phyloP scores from a whole-genome alignment of 441 rosid species.

The Gossypium gossypioides region DNA sequence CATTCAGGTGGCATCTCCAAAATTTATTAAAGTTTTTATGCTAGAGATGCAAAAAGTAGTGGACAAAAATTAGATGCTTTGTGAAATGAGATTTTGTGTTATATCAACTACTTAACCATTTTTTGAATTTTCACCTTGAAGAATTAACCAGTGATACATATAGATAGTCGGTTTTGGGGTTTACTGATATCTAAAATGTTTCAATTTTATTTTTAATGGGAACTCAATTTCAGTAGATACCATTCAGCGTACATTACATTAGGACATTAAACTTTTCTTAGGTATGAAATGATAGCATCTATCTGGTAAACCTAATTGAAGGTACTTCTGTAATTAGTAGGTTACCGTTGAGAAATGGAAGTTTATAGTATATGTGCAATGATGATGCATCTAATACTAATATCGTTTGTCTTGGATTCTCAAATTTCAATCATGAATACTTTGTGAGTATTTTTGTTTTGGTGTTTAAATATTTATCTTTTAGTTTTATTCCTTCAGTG shows the following conservation, averaged over 20 bases:
- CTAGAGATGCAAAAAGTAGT: background rate
- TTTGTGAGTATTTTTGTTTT: background rate
- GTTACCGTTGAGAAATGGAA: slow-evolving; percentile 1
- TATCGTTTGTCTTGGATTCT: background rate
- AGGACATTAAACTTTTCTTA: background rate
- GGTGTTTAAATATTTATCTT: background rate
- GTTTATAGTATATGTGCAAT: background rate
- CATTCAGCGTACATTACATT: background rate
- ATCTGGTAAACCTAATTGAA: background rate
- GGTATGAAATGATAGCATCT: slow-evolving; percentile 5
- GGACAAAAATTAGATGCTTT: background rate
- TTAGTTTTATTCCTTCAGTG: background rate
- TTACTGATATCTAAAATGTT: background rate
- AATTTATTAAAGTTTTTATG: background rate
- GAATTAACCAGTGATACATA: background rate
- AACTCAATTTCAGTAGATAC: background rate
- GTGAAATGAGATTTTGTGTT: background rate
- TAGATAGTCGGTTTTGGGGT: background rate
- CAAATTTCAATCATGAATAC: background rate
- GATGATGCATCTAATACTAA: background rate
- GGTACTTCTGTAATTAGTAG: background rate
- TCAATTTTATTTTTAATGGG: background rate
- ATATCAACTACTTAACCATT: background rate
- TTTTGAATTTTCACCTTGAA: background rate
- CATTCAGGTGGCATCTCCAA: background rate